A percentile compares a stretch with the other conserved stretches of the same genome.
Evolutionary conservation across 306 rosid species (phyloP).

Genomic region (Neltuma alba): DNA sequence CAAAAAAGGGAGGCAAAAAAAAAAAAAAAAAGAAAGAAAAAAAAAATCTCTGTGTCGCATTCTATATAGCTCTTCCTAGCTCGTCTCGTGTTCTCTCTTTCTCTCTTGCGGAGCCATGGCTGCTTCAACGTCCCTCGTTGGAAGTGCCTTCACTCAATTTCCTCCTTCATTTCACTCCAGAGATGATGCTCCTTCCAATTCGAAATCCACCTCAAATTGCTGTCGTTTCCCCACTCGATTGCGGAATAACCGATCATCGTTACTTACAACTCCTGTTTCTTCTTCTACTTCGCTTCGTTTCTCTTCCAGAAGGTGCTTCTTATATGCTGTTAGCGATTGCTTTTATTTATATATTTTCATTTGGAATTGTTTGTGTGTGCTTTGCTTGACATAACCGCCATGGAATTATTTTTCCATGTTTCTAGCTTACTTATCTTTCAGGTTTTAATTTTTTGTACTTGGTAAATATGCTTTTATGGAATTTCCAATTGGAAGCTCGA

Average conservation of each 20-base stretch:
- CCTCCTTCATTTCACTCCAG: not conserved
- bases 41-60: not conserved
- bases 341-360: not conserved
- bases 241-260: conserved; percentile 30
- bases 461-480: conserved; percentile 1
- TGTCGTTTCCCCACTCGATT: conserved; percentile 32
- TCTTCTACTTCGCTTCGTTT: conserved; percentile 28
- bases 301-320: conserved; percentile 45
- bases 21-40: not conserved
- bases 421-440: not conserved
- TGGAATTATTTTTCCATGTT: not conserved
- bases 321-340: not conserved
- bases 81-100: not conserved
- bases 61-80: not conserved
- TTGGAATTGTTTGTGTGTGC: not conserved
- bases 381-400: not conserved
- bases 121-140: conserved; percentile 40
- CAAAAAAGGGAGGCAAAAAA: not conserved
- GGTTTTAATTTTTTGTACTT: not conserved
- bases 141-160: conserved; percentile 32
- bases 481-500: not conserved
- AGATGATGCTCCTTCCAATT: not conserved
- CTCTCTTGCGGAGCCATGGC: not conserved
- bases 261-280: conserved; percentile 22
- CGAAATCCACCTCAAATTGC: not conserved